These are phyloP conservation scores for Ogataea philodendri DNA, from an alignment of 805 yeast species.

Conservation along the genomic window DNA sequence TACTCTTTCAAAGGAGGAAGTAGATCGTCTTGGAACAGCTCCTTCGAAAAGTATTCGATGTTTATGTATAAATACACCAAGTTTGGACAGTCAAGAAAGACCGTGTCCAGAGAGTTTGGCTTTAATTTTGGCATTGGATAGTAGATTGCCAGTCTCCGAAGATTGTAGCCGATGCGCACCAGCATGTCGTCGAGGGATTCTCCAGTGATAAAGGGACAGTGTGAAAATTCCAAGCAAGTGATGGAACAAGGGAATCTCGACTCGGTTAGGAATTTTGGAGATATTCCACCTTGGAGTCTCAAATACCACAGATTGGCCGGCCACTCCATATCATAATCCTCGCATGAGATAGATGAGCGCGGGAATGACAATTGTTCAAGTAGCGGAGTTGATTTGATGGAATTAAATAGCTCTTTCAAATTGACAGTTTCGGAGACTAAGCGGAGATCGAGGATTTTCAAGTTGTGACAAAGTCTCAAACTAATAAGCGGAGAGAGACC, in stretches of 20 bases:
- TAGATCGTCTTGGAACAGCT: constrained; percentile 48
- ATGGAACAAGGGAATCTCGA: constrained; percentile 75
- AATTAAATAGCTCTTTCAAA: constrained; percentile 70
- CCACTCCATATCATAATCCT: constrained; percentile 64
- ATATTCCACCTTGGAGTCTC: constrained; percentile 84
- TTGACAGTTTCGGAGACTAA: constrained; percentile 90
- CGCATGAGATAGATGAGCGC: constrained; percentile 75
- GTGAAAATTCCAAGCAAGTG: constrained; percentile 72
- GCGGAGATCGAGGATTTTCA: constrained; percentile 71
- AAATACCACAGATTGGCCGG: constrained; percentile 72
- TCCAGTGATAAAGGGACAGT: constrained; percentile 77
- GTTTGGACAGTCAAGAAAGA: constrained; percentile 76
- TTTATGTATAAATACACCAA: constrained; percentile 61
- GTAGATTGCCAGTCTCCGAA: constrained; percentile 62
- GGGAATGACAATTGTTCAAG: constrained; percentile 84
- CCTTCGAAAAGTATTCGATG: constrained; percentile 71
- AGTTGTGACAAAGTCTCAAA: constrained; percentile 62
- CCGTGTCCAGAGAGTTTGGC: constrained; percentile 66
- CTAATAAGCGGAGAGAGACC: constrained; percentile 89
- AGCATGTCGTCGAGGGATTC: constrained; percentile 62
- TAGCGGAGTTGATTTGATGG: constrained; percentile 59
- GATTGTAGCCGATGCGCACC: constrained; percentile 60
- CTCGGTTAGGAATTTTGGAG: constrained; percentile 70
- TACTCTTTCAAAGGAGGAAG: constrained; percentile 34
- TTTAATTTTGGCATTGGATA: constrained; percentile 87